phyloP scores from a whole-genome alignment of 1,284 basidiomycete species.

The Boletus semigastroideus region DNA sequence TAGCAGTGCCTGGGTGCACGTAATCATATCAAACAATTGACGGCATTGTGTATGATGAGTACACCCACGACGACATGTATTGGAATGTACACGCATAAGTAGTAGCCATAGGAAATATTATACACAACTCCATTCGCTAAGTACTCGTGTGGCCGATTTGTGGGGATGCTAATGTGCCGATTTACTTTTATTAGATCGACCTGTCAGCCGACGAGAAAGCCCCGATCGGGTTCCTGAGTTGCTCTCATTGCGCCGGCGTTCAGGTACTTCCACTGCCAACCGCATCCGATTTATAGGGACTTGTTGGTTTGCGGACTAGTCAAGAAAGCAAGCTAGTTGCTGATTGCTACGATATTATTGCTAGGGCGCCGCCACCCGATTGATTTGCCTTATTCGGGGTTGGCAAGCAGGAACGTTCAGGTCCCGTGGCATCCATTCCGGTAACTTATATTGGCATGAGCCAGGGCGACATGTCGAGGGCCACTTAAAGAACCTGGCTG shows the following conservation, averaged over 20 bases:
- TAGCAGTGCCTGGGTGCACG: conserved; percentile 24
- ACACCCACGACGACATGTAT: conserved; percentile 6
- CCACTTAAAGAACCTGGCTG: too few species aligned
- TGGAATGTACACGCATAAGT: conserved; percentile 8
- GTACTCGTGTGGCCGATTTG: neutral
- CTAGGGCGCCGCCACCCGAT: too few species aligned
- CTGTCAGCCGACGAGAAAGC: conserved; percentile 1
- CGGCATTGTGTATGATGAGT: conserved; percentile 13
- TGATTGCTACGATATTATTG: too few species aligned
- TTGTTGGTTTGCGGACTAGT: neutral
- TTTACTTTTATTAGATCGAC: neutral
- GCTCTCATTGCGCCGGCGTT: neutral
- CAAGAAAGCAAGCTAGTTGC: neutral
- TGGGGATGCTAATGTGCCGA: neutral
- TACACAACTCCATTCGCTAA: neutral
- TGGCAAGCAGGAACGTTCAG: neutral
- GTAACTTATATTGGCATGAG: too few species aligned
- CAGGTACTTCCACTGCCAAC: too few species aligned
- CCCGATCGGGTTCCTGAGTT: neutral
- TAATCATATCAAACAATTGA: neutral
- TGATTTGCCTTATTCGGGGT: neutral
- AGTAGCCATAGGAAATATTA: neutral
- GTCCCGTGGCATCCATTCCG: neutral
- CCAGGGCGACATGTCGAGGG: too few species aligned
- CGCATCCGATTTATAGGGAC: neutral